A percentile compares a stretch with the other conserved stretches of the same genome.
phyloP scores from a whole-genome alignment of 805 yeast genomes.

The Barnettozyma vustinii region DNA sequence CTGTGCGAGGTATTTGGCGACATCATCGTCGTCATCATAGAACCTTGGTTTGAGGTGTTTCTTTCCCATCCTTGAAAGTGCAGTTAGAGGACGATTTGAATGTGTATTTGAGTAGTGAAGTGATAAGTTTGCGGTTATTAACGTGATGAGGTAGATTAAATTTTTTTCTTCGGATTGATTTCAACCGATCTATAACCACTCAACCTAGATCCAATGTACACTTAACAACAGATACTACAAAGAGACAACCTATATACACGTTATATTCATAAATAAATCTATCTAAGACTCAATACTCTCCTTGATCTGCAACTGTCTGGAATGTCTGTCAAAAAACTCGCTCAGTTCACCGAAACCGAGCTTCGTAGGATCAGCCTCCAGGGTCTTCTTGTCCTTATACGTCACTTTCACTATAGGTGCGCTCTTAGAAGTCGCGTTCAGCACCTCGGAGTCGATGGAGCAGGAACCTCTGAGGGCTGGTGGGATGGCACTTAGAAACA shows the following conservation, averaged over 20 bases:
- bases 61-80: conserved; percentile 11
- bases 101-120: no score
- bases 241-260: conserved; percentile 5
- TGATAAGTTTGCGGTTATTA: no score
- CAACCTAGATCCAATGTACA: no score
- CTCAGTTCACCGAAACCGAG: conserved; percentile 56
- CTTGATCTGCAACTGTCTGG: conserved; percentile 68
- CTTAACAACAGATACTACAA: background rate
- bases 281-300: conserved; percentile 51
- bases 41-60: conserved; percentile 14
- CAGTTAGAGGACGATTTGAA: background rate
- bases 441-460: conserved; percentile 57
- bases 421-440: conserved; percentile 39
- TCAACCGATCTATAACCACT: background rate
- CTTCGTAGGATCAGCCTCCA: conserved; percentile 60
- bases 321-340: conserved; percentile 71
- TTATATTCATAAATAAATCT: background rate
- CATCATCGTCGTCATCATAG: conserved; percentile 21
- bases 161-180: background rate
- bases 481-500: conserved; percentile 76
- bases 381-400: conserved; percentile 71
- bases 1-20: conserved; percentile 12
- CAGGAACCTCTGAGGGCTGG: conserved; percentile 61
- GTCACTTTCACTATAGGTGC: conserved; percentile 67
- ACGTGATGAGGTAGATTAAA: background rate